These are phyloP conservation scores for Pyronema omphalodes DNA, from an alignment of 495 filamentous ascomycete genomes.

Conservation along the genomic window DNA sequence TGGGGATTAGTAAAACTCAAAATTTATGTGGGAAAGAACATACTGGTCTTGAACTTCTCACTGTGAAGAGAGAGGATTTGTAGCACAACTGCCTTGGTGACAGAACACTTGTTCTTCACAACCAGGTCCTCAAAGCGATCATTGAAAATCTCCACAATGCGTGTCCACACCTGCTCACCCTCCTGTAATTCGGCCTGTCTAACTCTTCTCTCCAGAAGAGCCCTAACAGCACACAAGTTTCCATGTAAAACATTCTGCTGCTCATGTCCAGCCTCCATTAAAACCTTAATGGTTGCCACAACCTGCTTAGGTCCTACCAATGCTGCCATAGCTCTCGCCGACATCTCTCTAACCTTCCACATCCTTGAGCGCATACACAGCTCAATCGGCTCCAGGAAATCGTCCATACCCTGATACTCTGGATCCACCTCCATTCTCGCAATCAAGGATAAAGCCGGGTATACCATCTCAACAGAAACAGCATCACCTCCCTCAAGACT, in stretches of 20 bases:
- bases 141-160: neutral
- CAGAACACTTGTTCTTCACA: constrained; percentile 14
- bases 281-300: constrained; percentile 28
- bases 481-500: constrained; percentile 23
- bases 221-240: constrained; percentile 38
- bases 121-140: constrained; percentile 7
- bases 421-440: constrained; percentile 39
- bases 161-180: neutral
- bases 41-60: neutral
- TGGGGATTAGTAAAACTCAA: neutral
- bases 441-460: constrained; percentile 75
- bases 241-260: constrained; percentile 52
- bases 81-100: constrained; percentile 23
- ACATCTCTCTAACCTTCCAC: constrained; percentile 83
- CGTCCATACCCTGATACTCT: constrained; percentile 25
- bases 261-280: constrained; percentile 30
- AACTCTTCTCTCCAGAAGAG: constrained; percentile 32
- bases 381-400: constrained; percentile 33
- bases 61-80: constrained; percentile 13
- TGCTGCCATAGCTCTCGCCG: constrained; percentile 59
- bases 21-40: neutral
- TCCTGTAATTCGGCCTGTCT: constrained; percentile 20
- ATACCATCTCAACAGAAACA: constrained; percentile 50
- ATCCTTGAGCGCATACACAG: constrained; percentile 49
- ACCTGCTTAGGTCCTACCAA: constrained; percentile 39